These are phyloP conservation scores for Paramecium tetraurelia DNA, from an alignment of 73 alveolate genomes.

Conservation along the genomic window DNA sequence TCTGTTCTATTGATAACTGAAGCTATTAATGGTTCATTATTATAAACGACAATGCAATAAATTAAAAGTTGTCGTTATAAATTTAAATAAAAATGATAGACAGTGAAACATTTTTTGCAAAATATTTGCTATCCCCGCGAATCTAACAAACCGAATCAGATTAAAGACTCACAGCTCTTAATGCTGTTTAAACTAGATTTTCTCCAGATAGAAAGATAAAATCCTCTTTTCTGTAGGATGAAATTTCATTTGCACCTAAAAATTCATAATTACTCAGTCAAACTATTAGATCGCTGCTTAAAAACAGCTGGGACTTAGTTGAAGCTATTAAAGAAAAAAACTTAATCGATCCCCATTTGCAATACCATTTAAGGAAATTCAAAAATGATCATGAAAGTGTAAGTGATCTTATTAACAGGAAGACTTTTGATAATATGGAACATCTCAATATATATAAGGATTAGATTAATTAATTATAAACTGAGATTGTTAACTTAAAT, in stretches of 20 bases:
- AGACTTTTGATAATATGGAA: not conserved
- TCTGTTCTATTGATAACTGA: not conserved
- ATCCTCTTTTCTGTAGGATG: not conserved
- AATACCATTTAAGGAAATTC: not conserved
- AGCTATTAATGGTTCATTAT: not conserved
- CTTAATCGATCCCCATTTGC: not conserved
- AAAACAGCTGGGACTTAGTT: not conserved
- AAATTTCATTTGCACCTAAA: not conserved
- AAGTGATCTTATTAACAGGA: not conserved
- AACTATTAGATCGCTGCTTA: not conserved
- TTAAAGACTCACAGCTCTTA: not conserved
- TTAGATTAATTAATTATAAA: not conserved
- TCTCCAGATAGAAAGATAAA: not conserved
- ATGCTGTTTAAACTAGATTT: not conserved
- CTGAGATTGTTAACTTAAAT: not conserved
- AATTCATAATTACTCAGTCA: not conserved
- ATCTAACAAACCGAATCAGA: not conserved
- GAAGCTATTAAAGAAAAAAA: not conserved
- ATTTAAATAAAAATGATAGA: conserved; percentile 20
- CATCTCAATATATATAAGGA: not conserved
- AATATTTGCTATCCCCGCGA: not conserved
- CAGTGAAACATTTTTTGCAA: conserved; percentile 48
- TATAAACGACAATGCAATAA: not conserved
- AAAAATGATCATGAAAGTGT: conserved; percentile 18
- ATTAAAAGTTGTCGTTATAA: not conserved